Evolutionary conservation across 257 asterid genomes (phyloP), one percentile per base, ranked within the genome.

Genomic region (Nicotiana tabacum): DNA sequence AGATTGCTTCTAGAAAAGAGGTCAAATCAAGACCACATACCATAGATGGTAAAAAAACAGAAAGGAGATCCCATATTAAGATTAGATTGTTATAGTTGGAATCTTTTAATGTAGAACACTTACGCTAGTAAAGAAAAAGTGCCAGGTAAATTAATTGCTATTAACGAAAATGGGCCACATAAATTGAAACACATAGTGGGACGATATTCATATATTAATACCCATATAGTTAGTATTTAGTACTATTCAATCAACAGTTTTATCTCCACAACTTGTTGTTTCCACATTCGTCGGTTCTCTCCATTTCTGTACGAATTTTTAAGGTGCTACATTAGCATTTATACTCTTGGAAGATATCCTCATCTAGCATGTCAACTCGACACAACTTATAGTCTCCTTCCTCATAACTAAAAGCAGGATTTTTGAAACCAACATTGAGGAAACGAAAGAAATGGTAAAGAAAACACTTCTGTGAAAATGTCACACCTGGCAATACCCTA

Each of bases 401-500:
- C 30, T 27, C 80, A 76, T 76, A 51, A 9, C 39, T 27, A 48
- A 76, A 51, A 76, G 30, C 80, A 51, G 53, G 80, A 76, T 76
- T 29, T 51, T 29, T 51, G 43, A 76, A 51, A 76, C 43, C 46
- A 76, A 15, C 27, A 27, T 15, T 7, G 64, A n/a, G 69, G 77
- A 81, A 56, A 29, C 37, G 12, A 77, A 48, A 67, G 68, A 58
- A 82, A 69, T 68, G 67, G 62, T 39, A 84, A 65, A 43, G 66
- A 81, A 21, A 80, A 77, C 72, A 78, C 72, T 80, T 74, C 77
- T 77, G 82, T 84, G 68, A 77, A 60, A 65, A 62, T 57, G 82
- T 39, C 80, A 51, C 82, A 94, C 98, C 98, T 95, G 98, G 87
- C 98, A 93, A 88, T 95, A 95, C 82, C 98, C 98, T 80, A 95